These are phyloP conservation scores for Microdochium trichocladiopsis DNA, from an alignment of 2,329 filamentous ascomycete species.

Conservation along the genomic window DNA sequence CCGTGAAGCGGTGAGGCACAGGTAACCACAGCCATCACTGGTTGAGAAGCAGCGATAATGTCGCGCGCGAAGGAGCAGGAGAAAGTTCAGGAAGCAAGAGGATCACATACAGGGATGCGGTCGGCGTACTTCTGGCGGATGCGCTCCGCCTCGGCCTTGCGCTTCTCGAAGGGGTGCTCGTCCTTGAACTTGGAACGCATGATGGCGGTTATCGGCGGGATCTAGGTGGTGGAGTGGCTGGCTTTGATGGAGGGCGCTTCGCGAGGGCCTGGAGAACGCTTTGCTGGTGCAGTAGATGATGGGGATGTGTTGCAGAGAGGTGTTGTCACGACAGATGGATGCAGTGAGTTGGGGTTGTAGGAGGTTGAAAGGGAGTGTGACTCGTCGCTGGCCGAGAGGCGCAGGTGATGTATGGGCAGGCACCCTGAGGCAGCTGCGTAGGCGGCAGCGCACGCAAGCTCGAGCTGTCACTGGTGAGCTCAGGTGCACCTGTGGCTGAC, in stretches of 20 bases:
- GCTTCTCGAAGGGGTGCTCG: slow-evolving; percentile 99
- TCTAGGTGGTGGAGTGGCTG: slow-evolving; percentile 1
- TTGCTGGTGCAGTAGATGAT: slow-evolving; percentile 14
- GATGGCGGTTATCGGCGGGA: slow-evolving; percentile 34
- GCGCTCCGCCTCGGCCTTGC: slow-evolving; percentile 98
- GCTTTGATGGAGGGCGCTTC: slow-evolving; percentile 8
- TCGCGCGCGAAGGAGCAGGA: slow-evolving; percentile 1
- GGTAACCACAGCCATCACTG: neutral
- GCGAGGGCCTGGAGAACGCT: slow-evolving; percentile 5
- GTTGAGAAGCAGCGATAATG: neutral
- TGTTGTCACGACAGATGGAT: slow-evolving; percentile 4
- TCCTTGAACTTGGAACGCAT: slow-evolving; percentile 99
- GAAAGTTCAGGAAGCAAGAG: slow-evolving; percentile 4
- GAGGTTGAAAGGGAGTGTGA: slow-evolving; percentile 5
- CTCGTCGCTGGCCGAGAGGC: neutral
- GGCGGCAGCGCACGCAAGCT: neutral
- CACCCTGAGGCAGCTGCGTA: neutral
- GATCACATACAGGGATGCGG: slow-evolving; percentile 84
- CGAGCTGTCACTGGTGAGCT: neutral
- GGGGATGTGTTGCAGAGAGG: slow-evolving; percentile 4
- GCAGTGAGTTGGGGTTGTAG: slow-evolving; percentile 9
- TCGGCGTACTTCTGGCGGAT: slow-evolving; percentile 99
- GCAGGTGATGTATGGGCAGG: neutral
- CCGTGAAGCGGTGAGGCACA: neutral
- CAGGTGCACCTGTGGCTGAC: neutral